Base-by-base conservation (phyloP, 2,329 filamentous ascomycete species). In the Microsporum canis region DNA sequence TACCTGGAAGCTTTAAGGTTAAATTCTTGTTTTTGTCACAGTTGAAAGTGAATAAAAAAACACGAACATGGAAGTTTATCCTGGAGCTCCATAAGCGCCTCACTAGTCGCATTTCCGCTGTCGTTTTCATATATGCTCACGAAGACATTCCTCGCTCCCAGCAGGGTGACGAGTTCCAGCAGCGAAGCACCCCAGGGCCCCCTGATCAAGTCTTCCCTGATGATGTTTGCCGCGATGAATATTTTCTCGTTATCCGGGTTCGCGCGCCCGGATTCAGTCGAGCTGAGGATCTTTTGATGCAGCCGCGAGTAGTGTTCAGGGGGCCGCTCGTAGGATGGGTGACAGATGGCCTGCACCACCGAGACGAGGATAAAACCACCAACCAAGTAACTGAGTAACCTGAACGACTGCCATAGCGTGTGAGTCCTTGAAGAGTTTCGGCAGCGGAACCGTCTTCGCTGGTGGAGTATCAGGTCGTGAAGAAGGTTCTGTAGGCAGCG, bases 121-220 rank as follows among this genome's bases (percentile, higher is more conserved):
- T 63, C 62, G 53, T 63, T 63, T n/a, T 63, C 62, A 41, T 63
- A 63, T 56, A 63, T 55, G 49, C 62, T 63, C 17, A 63, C 59
- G 53, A 63, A 63, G 29, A 63, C 62, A 57, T 63, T 63, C 3
- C 61, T 36, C 29, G 61, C 45, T 7, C 62, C 62, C 10, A 63
- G 47, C 2, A 63, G 31, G 17, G 57, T 56, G 23, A 63, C 49
- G 56, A 63, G 53, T 33, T 63, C 59, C n/a, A 57, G 47, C 31
- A 63, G 12, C 17, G 62, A 36, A 3, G 39, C 23, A 5, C 62
- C 62, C 62, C 62, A 63, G 3, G 59, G 29, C 2, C 59, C 59
- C 12, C 57, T 43, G 27, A 63, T 59, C 47, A 63, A 17, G n/a
- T 63, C 57, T 41, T 61, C 59, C 14, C 61, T 61, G 43, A 63